Base-by-base conservation (phyloP, 1,284 basidiomycete species). In the Sanguinoderma infundibulare region DNA sequence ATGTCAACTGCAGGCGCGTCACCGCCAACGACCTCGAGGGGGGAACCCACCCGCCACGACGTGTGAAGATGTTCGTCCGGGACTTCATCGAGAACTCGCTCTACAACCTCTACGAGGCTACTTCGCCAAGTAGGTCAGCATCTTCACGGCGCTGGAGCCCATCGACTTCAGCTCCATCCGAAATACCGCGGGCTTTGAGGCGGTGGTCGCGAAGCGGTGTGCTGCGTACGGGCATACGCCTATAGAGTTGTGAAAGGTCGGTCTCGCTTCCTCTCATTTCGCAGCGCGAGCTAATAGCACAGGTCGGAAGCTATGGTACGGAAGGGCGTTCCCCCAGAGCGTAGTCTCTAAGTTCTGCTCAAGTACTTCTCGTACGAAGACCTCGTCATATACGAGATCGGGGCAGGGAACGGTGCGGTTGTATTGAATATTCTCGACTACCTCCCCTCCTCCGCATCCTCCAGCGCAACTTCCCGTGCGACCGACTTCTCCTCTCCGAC, bases 71-170 rank as follows among this genome's bases (percentile, higher is more conserved):
- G 94, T 89, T 99, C 36, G 89, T 93, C 50, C 85, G 98, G 63
- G 97, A 99, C 78, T 99, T 94, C 74, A 96, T 99, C 67, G 94
- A 98, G 72, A 97, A 99, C 74, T 91, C 92, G 20, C 78, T 99
- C 46, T 99, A 99, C 80, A 98, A 99, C 72, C 96, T 96, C 2
- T 78, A 95, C 73, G 99, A 99, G 98, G 98, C 40, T 99, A 99
- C 78, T 99, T 99, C 74, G 89, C 94, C 26, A 91, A 92, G 69
- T 91, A 95, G 72, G 96, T 92, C 2, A 91, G 87, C 50, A 97
- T 98, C 67, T 94, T 97, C 75, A 84, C 88, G 44, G 78, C 89
- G 3, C 81, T 87, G 15, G 86, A 88, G 28, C 79, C 83, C 3
- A 90, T 97, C 68, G 81, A 95, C 67, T 98, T 98, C 72, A 69